Conservation (phyloP, 1,284 basidiomycete genomes). For the Ustilago loliicola region DNA sequence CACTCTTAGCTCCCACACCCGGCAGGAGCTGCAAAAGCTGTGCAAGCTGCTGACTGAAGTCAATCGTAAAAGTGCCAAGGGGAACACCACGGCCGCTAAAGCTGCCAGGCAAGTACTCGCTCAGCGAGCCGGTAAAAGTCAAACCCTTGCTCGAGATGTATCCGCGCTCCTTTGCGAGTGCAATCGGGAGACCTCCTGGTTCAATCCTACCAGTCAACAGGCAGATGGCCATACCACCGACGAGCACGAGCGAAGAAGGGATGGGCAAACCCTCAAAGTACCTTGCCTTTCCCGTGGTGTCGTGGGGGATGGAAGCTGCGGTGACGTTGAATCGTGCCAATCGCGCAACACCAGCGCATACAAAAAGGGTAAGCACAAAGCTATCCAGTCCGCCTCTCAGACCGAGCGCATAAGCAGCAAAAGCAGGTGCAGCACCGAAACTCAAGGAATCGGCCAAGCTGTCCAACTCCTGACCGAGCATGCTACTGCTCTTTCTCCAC, state of each 20-base stretch:
- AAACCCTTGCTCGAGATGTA: constrained; percentile 45
- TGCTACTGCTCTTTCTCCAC: constrained; percentile 93
- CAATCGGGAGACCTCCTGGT: constrained; percentile 53
- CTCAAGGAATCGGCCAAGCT: constrained; percentile 97
- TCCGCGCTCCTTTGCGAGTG: constrained; percentile 45
- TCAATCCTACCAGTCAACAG: constrained; percentile 77
- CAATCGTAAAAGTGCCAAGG: constrained; percentile 55
- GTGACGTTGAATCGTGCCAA: constrained; percentile 99
- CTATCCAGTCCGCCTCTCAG: constrained; percentile 90
- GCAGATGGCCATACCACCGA: constrained; percentile 85
- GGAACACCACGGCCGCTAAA: constrained; percentile 54
- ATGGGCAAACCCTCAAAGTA: constrained; percentile 99
- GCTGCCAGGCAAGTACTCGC: constrained; percentile 48
- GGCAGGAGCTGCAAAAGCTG: constrained; percentile 31
- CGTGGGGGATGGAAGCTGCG: constrained; percentile 92
- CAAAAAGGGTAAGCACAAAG: constrained; percentile 86
- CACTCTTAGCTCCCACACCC: constrained; percentile 11
- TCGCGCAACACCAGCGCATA: constrained; percentile 94
- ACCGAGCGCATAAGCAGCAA: constrained; percentile 91
- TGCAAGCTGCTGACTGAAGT: constrained; percentile 36
- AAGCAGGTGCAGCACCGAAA: constrained; percentile 95
- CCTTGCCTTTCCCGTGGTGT: constrained; percentile 84
- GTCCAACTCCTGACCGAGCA: constrained; percentile 99
- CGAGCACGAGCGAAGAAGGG: constrained; percentile 87
- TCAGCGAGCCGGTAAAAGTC: constrained; percentile 55